A percentile compares a stretch with the other conserved stretches of the same genome.
These are phyloP conservation scores for Verticillium alfalfae DNA, from an alignment of 2,329 filamentous ascomycete genomes.

Conservation along the genomic window DNA sequence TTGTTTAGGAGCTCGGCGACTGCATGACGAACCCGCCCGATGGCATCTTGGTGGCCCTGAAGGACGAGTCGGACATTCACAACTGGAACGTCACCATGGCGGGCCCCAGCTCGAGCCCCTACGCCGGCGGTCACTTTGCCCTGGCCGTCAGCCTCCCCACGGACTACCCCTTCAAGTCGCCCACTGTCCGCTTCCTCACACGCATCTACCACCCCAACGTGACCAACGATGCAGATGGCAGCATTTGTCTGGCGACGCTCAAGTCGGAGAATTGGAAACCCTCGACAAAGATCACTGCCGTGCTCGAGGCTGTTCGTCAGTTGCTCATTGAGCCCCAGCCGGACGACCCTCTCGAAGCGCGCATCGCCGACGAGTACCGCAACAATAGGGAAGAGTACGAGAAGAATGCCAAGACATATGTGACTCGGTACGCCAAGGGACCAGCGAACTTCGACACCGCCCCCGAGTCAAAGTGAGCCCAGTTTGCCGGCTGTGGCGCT, in stretches of 20 bases:
- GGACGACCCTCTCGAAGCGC: slow-evolving; percentile 81
- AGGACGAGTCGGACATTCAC: slow-evolving; percentile 42
- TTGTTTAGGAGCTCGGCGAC: slow-evolving; percentile 45
- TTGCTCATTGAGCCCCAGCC: slow-evolving; percentile 77
- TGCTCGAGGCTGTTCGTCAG: slow-evolving; percentile 70
- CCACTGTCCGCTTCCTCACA: slow-evolving; percentile 71
- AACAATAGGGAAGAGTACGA: slow-evolving; percentile 64
- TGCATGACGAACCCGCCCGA: slow-evolving; percentile 39
- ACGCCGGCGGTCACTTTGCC: slow-evolving; percentile 66
- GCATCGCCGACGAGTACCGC: slow-evolving; percentile 81
- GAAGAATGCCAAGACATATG: slow-evolving; percentile 69
- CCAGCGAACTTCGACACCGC: slow-evolving; percentile 23
- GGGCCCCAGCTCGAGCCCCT: slow-evolving; percentile 39
- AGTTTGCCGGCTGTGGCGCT: background rate
- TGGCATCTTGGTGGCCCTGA: slow-evolving; percentile 41
- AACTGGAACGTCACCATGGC: slow-evolving; percentile 44
- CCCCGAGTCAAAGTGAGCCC: background rate
- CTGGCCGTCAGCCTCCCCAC: slow-evolving; percentile 67
- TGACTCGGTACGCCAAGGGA: slow-evolving; percentile 62
- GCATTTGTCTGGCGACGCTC: slow-evolving; percentile 80
- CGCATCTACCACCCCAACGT: slow-evolving; percentile 97
- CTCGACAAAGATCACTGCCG: slow-evolving; percentile 66
- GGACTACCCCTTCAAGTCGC: slow-evolving; percentile 89
- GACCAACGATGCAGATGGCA: slow-evolving; percentile 77
- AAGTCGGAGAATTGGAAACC: slow-evolving; percentile 92